These are phyloP conservation scores for Carex pumila DNA, from an alignment of 176 grass and related monocot genomes.

Conservation along the genomic window DNA sequence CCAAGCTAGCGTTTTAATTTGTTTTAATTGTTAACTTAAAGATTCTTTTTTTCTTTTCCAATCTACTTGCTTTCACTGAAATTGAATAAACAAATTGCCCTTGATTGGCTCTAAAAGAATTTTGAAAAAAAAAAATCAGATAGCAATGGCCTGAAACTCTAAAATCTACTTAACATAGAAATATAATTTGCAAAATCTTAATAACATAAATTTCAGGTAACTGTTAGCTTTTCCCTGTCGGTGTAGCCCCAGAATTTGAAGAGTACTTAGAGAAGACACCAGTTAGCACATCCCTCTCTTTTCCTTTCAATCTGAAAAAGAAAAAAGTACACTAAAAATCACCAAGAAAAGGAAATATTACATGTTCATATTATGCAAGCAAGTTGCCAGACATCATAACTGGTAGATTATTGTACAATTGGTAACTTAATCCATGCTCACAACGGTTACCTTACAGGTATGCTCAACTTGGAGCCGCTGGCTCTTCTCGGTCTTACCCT, in stretches of 20 bases:
- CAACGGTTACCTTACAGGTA: slow-evolving; percentile 32
- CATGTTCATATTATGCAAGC: background rate
- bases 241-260: background rate
- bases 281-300: slow-evolving; percentile 32
- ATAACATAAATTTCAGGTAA: background rate
- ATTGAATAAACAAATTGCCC: background rate
- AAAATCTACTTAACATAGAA: background rate
- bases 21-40: background rate
- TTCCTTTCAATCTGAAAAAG: slow-evolving; percentile 45
- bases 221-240: slow-evolving; percentile 13
- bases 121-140: background rate
- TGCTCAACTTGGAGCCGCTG: slow-evolving; percentile 15
- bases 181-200: background rate
- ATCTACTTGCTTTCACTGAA: background rate
- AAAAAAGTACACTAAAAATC: background rate
- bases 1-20: background rate
- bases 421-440: background rate
- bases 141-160: background rate
- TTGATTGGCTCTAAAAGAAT: background rate
- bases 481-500: slow-evolving; percentile 10
- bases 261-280: slow-evolving; percentile 45
- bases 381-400: background rate
- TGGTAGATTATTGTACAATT: background rate
- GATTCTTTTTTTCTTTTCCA: background rate
- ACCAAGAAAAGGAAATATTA: background rate